These are phyloP conservation scores for Suhomyces sp. DNA, from an alignment of 805 yeast genomes.

Conservation along the genomic window DNA sequence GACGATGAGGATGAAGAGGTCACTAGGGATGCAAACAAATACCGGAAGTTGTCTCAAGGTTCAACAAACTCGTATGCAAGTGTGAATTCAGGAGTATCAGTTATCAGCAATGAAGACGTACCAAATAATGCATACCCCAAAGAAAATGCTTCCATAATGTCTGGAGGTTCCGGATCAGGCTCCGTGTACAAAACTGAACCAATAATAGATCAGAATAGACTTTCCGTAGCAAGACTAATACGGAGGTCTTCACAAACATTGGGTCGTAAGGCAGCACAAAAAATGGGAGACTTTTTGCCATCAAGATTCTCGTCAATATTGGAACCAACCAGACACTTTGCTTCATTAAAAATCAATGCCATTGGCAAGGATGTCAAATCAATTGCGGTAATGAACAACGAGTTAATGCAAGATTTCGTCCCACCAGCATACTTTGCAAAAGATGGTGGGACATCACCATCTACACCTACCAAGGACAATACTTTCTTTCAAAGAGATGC, in stretches of 20 bases:
- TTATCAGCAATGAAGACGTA: constrained; percentile 17
- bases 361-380: constrained; percentile 41
- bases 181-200: constrained; percentile 48
- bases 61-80: constrained; percentile 35
- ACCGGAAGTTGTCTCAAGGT: constrained; percentile 39
- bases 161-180: neutral
- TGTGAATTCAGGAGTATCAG: constrained; percentile 27
- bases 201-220: constrained; percentile 64
- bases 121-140: constrained; percentile 2
- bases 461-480: constrained; percentile 9
- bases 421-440: constrained; percentile 27
- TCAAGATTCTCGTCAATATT: constrained; percentile 74
- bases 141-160: no score
- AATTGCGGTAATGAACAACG: constrained; percentile 45
- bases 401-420: constrained; percentile 29
- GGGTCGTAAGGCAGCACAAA: constrained; percentile 81
- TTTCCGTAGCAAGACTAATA: constrained; percentile 72
- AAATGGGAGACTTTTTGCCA: constrained; percentile 86
- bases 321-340: constrained; percentile 91
- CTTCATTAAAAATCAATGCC: constrained; percentile 68
- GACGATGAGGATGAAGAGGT: constrained; percentile 28
- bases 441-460: constrained; percentile 12
- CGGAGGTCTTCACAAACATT: constrained; percentile 75
- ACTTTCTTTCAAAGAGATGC: constrained; percentile 19
- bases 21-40: constrained; percentile 25